These are phyloP conservation scores for Moesziomyces parantarcticus DNA, from an alignment of 1,284 basidiomycete species.

Conservation along the genomic window DNA sequence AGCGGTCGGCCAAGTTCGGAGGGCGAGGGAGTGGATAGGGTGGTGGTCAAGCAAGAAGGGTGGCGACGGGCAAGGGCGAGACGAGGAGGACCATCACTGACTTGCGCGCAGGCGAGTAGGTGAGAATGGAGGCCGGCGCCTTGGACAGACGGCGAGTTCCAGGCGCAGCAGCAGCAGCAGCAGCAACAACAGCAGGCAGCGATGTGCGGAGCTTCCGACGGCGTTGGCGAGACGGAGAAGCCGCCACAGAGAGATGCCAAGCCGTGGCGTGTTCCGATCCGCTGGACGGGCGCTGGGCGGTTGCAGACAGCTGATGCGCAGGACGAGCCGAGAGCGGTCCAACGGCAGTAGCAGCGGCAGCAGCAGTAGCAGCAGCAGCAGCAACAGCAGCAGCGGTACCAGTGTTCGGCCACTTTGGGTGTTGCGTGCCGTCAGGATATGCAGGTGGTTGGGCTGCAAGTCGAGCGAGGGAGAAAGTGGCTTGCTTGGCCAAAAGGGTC, in stretches of 20 bases:
- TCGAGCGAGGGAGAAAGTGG: too few species aligned
- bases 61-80: too few species aligned
- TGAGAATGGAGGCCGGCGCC: background rate
- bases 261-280: background rate
- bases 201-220: background rate
- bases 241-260: background rate
- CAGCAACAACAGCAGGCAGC: too few species aligned
- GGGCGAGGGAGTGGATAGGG: background rate
- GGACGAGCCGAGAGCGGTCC: background rate
- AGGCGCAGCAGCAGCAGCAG: background rate
- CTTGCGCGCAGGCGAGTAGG: too few species aligned
- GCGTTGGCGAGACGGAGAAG: background rate
- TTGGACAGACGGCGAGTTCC: background rate
- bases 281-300: background rate
- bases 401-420: too few species aligned
- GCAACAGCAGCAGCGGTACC: too few species aligned
- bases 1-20: background rate
- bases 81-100: too few species aligned
- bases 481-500: too few species aligned
- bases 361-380: too few species aligned
- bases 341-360: too few species aligned
- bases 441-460: too few species aligned
- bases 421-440: too few species aligned
- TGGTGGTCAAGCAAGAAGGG: background rate
- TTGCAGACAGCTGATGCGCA: background rate